Evolutionary conservation across 2,329 filamentous ascomycete species (phyloP), one percentile per base, ranked within the genome.

Genomic region (Aspergillus sp.): DNA sequence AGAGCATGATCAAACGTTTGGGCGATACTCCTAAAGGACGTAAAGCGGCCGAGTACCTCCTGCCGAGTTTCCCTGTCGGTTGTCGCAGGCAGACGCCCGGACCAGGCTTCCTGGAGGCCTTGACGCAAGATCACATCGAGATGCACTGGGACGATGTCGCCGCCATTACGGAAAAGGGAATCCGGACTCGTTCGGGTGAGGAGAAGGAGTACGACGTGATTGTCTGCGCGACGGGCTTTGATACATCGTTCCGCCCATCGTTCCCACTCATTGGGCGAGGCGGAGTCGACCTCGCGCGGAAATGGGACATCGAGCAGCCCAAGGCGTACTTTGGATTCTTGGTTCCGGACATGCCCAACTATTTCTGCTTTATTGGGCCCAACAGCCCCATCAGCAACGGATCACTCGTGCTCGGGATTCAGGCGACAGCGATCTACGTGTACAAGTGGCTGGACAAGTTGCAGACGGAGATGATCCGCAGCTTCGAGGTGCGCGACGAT

Each of bases 201-300:
- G 62, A 55, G 25, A 48, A 61, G 9, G 34, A 72, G 30, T 61
- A 71, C 46, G 72, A 75, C 56, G 56, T 71, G 1, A 69, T 71
- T 55, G 54, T 79, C 28, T 78, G 75, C 61, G 75, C 76, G 6
- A 81, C 77, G 2, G 78, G 79, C 0, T 80, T 78, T 61, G 73
- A 80, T 59, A 74, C 76, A 15, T 72, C 71, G 9, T 79, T 74
- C 43, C 64, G 63, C 0, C 78, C 77, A 4, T 66, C 67, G 3
- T 80, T 72, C 57, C 67, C 71, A 7, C 57, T 78, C 7, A 65
- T 74, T 22, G 72, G 80, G 9, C 64, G 64, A 0, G 55, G 69
- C 3, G 68, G 67, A 6, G 31, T 57, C 55, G 51, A 57, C 3
- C 57, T 73, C 19, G 56, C 57, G 15, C 11, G 17, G 34, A 41